Conservation (phyloP, 768 basidiomycete genomes). For the Lyophyllum semitale region DNA sequence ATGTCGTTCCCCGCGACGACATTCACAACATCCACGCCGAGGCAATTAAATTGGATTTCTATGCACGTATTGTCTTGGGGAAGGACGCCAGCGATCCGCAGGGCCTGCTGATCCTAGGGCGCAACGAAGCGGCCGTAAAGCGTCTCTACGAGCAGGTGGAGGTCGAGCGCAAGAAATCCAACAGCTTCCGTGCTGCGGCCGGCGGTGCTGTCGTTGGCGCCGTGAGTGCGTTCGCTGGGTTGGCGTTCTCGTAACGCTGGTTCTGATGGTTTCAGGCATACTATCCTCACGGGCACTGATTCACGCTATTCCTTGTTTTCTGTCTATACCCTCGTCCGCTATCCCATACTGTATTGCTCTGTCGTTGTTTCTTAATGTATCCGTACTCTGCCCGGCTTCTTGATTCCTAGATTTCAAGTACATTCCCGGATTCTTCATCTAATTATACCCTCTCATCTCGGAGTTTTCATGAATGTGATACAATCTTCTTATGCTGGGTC, state of each 20-base stretch:
- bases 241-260: constrained; percentile 45
- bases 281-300: background rate
- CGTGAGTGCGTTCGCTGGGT: constrained; percentile 59
- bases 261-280: background rate
- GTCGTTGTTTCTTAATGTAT: constrained; percentile 1
- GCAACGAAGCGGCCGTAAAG: constrained; percentile 48
- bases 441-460: background rate
- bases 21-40: constrained; percentile 38
- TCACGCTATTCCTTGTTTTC: background rate
- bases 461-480: background rate
- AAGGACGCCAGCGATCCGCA: constrained; percentile 34
- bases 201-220: constrained; percentile 63
- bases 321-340: too few relatives aligned
- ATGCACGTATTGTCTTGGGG: constrained; percentile 41
- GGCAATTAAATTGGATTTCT: constrained; percentile 46
- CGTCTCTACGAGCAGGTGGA: constrained; percentile 36
- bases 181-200: constrained; percentile 43
- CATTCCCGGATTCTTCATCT: background rate
- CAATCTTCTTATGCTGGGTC: background rate
- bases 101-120: constrained; percentile 55
- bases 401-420: background rate
- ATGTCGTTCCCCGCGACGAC: constrained; percentile 48
- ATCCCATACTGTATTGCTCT: background rate
- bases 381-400: background rate
- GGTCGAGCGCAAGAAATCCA: constrained; percentile 26